Evolutionary conservation across 331 rosid genomes (phyloP), one percentile per base, ranked within the genome.

Genomic region (Acacia pycnantha): DNA sequence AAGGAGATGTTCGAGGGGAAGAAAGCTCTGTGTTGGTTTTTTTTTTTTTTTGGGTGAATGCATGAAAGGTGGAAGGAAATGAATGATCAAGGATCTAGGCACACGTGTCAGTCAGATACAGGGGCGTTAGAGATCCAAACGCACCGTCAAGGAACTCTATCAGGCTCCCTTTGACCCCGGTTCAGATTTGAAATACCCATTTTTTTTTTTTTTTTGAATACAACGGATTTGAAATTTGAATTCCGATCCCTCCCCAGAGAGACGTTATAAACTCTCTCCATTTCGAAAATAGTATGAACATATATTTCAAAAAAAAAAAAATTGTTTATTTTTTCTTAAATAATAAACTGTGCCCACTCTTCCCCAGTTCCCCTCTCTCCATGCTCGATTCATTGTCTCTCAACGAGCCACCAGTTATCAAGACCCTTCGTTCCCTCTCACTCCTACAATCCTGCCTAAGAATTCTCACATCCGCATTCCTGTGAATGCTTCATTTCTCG

Each of bases 181-280:
- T 83, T 33, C 37, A 78, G 83, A 86, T 81, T 86, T 59, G 66
- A 78, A 83, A 72, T 86, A 2, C 5, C 5, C 5, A 0, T 12
- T 4, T 22, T 59, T 58, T 11, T 3, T 22, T 22, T 22, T 59
- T 59, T 50, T 50, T 13, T 26, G 29, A 22, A 58, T 24, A 10
- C 65, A n/a, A n/a, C 56, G 83, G 83, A 83, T 77, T 86, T 59
- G 33, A 81, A 86, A 77, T 86, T 86, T 86, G 89, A 86, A 86
- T 73, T 81, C 61, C 0, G 46, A 86, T 68, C 85, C 79, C 87
- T 86, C 83, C 61, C 71, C 2, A 24, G 3, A 81, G 83, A 86
- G 89, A 83, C 89, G 89, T 83, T 86, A 35, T 67, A 83, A 66
- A 27, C 80, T 79, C 74, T 83, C 40, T 11, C 58, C 31, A 66